Percentiles rank a stretch among this genome's conserved stretches.
These are phyloP conservation scores for Erythrophleum fordii DNA, from an alignment of 306 rosid species.

Conservation along the genomic window DNA sequence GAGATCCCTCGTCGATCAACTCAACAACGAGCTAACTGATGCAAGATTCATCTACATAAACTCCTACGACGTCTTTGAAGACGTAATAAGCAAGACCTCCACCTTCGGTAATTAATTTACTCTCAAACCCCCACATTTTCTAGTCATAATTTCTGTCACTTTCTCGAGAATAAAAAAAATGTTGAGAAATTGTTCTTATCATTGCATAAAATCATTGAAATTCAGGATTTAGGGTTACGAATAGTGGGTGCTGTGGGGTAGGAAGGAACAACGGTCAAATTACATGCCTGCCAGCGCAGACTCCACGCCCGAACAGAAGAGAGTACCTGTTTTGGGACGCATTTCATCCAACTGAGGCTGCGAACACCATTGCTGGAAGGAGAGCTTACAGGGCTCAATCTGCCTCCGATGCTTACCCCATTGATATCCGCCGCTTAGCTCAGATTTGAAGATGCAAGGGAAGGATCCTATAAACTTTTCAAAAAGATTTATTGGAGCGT, in stretches of 20 bases:
- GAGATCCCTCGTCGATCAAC: slow-evolving; percentile 60
- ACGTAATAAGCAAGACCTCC: slow-evolving; percentile 66
- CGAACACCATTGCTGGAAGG: slow-evolving; percentile 55
- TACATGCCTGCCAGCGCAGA: slow-evolving; percentile 83
- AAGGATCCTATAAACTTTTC: too few relatives aligned
- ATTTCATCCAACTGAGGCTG: slow-evolving; percentile 85
- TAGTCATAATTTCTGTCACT: neutral
- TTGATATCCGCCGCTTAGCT: slow-evolving; percentile 70
- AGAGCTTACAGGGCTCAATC: slow-evolving; percentile 84
- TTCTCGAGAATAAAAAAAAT: too few relatives aligned
- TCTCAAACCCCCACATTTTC: neutral
- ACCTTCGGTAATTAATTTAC: slow-evolving; percentile 59
- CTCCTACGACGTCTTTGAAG: slow-evolving; percentile 72
- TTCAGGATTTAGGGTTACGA: slow-evolving; percentile 68
- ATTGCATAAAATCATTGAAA: neutral
- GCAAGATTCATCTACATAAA: slow-evolving; percentile 74
- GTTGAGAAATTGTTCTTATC: neutral
- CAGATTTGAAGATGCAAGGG: slow-evolving; percentile 49
- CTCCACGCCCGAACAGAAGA: slow-evolving; percentile 70
- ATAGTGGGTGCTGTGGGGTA: slow-evolving; percentile 90
- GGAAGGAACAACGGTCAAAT: slow-evolving; percentile 95
- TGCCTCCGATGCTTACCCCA: slow-evolving; percentile 75
- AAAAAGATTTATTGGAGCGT: too few relatives aligned
- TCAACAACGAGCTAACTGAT: slow-evolving; percentile 64
- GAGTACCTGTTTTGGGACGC: slow-evolving; percentile 95